A percentile compares a stretch with the other conserved stretches of the same genome.
Evolutionary conservation across 441 rosid genomes (phyloP).

Genomic region (Gossypium schwendimanii): DNA sequence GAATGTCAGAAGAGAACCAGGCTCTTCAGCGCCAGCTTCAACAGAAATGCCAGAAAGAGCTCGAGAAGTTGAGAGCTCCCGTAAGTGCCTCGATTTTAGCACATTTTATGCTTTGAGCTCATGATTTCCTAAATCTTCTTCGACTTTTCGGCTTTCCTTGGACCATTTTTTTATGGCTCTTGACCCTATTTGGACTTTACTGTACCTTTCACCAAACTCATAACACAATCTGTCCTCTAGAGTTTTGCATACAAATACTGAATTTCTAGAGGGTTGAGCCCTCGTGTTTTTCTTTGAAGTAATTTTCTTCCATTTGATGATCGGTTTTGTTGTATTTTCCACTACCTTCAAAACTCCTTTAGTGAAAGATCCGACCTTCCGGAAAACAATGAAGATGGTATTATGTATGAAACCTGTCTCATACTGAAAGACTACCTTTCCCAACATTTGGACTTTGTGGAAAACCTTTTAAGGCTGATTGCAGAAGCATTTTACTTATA

Average conservation of each 20-base stretch:
- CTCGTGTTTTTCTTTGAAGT: too few species aligned
- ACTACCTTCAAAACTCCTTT: too few species aligned
- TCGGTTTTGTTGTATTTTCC: too few species aligned
- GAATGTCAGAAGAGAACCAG: constrained; percentile 77
- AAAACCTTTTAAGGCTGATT: background rate
- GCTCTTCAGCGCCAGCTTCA: constrained; percentile 67
- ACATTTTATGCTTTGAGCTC: background rate
- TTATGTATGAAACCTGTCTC: background rate
- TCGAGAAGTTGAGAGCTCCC: constrained; percentile 42
- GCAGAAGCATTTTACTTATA: background rate
- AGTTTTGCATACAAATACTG: too few species aligned
- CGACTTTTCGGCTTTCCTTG: background rate
- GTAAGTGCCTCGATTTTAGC: constrained; percentile 28
- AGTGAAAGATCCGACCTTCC: background rate
- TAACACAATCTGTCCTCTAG: too few species aligned
- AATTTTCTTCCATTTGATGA: too few species aligned
- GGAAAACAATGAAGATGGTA: background rate
- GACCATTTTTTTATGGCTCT: background rate
- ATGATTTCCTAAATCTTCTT: background rate
- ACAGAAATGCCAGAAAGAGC: constrained; percentile 47
- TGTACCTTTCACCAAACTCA: too few species aligned
- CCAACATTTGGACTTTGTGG: background rate
- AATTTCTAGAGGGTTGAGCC: too few species aligned
- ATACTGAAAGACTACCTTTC: background rate
- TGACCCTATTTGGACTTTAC: background rate